Evolutionary conservation across 2,329 filamentous ascomycete species (phyloP), one percentile per base, ranked within the genome.

Genomic region (Aspergillus pseudoglaucus): DNA sequence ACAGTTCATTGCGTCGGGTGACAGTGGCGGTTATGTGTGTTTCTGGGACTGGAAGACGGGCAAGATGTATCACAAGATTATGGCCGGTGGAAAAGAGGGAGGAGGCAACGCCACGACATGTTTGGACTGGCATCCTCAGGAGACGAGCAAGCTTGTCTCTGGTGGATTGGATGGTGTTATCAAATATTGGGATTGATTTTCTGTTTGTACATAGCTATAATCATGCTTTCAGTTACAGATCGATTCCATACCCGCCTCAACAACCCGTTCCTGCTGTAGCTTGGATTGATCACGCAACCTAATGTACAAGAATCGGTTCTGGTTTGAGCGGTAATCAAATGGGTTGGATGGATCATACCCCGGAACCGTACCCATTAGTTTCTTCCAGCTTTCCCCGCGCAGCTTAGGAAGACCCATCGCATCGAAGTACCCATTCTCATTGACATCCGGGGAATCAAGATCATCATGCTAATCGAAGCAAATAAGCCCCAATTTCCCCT

Each of bases 41-140:
- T 96, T 97, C 73, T 98, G 90, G 89, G 93, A 97, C 70, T 98
- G 90, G 88, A 98, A 98, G 80, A 96, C 90, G 35, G 95, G 91
- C 69, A 97, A 96, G 74, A 91, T 98, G 90, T 95, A 89, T 71
- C 89, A 95, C 72, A 97, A 97, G 78, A 82, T 98, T 55, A 82
- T 87, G 70, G 90, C 89, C 2, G 71, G 71, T 33, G 72, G 72
- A 4, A 74, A 74, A 20, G 83, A 88, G 50, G 90, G 89, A 47
- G 81, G 85, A 46, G 25, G 25, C 4, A 30, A 30, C 10, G 83
- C 90, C 4, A 78, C 96, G 47, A 88, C 89, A n/a, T 88, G 85
- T 56, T 81, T 93, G 49, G 87, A 87, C 66, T 98, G 93, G 91
- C 90, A 97, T 69, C 90, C 91, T n/a, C 87, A 96, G 71, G 93